phyloP scores from a whole-genome alignment of 2,329 filamentous ascomycete genomes.

The Talaromyces islandicus region DNA sequence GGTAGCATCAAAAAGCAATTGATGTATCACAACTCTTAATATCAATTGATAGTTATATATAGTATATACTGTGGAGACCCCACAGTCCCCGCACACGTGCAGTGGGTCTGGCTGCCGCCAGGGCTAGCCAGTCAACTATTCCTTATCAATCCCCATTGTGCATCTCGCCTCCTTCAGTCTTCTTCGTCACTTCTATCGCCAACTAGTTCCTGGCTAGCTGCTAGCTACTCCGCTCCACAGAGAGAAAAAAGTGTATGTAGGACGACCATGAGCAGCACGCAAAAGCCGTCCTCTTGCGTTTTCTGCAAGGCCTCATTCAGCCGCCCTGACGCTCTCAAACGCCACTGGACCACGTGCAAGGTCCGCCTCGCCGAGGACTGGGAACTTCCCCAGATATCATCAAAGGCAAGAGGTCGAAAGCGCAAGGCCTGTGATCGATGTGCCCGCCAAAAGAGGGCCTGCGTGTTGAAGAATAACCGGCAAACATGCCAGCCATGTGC shows the following conservation, averaged over 20 bases:
- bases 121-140: neutral
- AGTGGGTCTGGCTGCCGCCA: neutral
- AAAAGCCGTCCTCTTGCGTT: constrained; percentile 9
- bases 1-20: neutral
- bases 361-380: neutral
- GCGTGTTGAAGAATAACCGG: neutral
- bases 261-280: neutral
- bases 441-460: neutral
- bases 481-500: neutral
- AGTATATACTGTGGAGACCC: no score
- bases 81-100: no score
- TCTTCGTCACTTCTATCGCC: neutral
- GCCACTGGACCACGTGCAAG: neutral
- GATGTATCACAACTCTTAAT: neutral
- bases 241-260: neutral
- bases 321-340: neutral
- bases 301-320: constrained; percentile 11
- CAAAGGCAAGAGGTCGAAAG: neutral
- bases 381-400: neutral
- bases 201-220: neutral
- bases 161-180: neutral
- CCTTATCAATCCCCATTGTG: neutral
- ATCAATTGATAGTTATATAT: no score
- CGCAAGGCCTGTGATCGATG: neutral
- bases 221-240: neutral